Evolutionary conservation across 2,329 filamentous ascomycete species (phyloP).

Genomic region (Thielaviopsis punctulata): DNA sequence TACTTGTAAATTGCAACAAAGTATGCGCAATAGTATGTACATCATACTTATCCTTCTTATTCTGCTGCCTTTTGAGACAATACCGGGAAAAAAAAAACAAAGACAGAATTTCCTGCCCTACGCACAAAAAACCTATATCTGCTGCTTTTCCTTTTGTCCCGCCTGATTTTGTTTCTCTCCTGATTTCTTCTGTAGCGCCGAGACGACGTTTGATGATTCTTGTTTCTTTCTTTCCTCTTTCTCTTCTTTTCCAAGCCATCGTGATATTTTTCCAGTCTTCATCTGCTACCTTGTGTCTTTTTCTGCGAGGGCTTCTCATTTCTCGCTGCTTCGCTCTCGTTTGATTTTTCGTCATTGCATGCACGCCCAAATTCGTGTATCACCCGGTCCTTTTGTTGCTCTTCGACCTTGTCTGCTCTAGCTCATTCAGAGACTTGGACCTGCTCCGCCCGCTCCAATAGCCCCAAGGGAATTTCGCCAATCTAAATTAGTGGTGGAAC

Average conservation of each 20-base stretch:
- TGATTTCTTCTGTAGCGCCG: neutral
- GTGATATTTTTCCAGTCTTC: too few relatives aligned
- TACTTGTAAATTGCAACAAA: too few relatives aligned
- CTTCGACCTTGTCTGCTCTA: neutral
- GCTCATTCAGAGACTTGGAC: neutral
- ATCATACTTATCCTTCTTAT: neutral
- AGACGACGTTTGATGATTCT: too few relatives aligned
- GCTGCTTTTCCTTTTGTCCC: neutral
- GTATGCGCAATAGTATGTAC: too few relatives aligned
- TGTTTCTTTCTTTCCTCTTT: neutral
- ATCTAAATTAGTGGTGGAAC: neutral
- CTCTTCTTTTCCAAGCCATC: neutral
- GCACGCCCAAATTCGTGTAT: neutral
- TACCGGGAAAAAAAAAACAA: neutral
- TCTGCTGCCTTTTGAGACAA: neutral
- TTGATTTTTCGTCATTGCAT: neutral
- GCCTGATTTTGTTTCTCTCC: neutral
- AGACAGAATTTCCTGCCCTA: neutral
- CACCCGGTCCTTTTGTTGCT: neutral
- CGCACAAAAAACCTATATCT: neutral
- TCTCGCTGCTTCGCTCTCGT: neutral
- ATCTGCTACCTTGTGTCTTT: neutral
- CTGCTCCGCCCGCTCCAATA: neutral
- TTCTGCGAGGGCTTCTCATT: neutral
- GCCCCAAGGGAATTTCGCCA: neutral